Percentiles rank a stretch among this genome's conserved stretches.
phyloP scores from a whole-genome alignment of 257 asterid species.

The Dorcoceras hygrometricum region DNA sequence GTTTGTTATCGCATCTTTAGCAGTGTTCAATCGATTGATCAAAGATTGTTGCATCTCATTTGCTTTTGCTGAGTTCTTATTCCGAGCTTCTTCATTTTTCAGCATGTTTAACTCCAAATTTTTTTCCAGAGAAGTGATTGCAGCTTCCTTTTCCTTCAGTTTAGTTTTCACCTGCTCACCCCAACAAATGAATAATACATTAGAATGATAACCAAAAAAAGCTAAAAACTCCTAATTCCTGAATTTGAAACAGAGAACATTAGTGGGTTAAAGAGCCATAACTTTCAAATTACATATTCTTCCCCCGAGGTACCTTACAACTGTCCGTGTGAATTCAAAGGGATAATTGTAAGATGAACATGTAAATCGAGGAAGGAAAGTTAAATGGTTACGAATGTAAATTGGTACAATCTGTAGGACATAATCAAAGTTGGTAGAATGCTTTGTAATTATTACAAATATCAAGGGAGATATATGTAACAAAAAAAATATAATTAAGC shows the following conservation, averaged over 20 bases:
- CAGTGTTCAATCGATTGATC: slow-evolving; percentile 40
- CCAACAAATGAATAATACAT: slow-evolving; percentile 15
- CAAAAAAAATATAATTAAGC: neutral
- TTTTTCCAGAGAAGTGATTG: slow-evolving; percentile 43
- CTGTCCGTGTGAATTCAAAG: too few species aligned
- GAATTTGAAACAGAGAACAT: neutral
- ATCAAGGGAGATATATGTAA: too few species aligned
- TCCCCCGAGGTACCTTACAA: too few species aligned
- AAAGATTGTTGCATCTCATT: slow-evolving; percentile 47
- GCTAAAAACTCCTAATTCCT: neutral
- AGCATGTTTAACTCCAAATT: slow-evolving; percentile 45
- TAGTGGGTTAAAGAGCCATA: neutral
- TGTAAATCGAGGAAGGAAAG: too few species aligned
- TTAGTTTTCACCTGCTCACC: slow-evolving; percentile 51
- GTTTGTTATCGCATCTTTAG: slow-evolving; percentile 31
- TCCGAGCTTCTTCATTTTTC: slow-evolving; percentile 45
- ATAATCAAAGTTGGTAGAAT: too few species aligned
- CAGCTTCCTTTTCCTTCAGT: slow-evolving; percentile 53
- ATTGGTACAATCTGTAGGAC: too few species aligned
- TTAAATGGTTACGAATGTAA: too few species aligned
- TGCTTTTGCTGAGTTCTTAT: slow-evolving; percentile 39
- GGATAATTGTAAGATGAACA: too few species aligned
- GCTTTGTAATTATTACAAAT: too few species aligned
- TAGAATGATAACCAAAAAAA: slow-evolving; percentile 2
- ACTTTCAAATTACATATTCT: too few species aligned